A percentile compares a stretch with the other conserved stretches of the same genome.
Evolutionary conservation across 176 grass and related monocot genomes (phyloP).

Genomic region (Cenchrus americanus): DNA sequence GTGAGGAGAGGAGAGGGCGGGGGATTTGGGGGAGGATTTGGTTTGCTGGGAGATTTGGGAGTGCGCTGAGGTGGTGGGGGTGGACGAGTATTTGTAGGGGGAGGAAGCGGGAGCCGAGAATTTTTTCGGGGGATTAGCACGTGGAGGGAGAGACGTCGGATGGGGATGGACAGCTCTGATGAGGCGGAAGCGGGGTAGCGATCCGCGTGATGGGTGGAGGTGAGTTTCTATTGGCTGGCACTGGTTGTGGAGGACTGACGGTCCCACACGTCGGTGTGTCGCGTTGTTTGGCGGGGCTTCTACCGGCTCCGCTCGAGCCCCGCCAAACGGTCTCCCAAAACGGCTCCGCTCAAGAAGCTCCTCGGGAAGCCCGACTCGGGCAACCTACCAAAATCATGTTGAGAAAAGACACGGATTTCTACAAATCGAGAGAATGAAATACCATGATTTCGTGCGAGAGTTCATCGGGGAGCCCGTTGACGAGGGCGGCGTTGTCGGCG

Average conservation of each 20-base stretch:
- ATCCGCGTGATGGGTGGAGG: not conserved
- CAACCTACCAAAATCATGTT: not conserved
- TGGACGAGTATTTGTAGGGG: not conserved
- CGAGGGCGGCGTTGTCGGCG: slow-evolving; percentile 74
- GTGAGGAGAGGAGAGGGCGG: not conserved
- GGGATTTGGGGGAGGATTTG: not conserved
- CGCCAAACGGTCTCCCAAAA: too few species aligned
- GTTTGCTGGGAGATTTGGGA: not conserved
- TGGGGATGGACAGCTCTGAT: not conserved
- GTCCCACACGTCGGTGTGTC: not conserved
- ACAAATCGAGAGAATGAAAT: not conserved
- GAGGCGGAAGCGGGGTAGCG: not conserved
- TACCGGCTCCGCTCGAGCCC: too few species aligned
- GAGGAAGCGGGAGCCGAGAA: not conserved
- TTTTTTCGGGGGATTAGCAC: not conserved
- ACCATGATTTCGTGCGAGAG: slow-evolving; percentile 93
- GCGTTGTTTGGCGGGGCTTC: too few species aligned
- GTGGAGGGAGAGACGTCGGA: slow-evolving; percentile 10
- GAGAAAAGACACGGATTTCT: not conserved
- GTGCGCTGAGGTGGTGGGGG: fast-evolving
- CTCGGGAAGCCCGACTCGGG: too few species aligned
- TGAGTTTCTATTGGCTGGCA: not conserved
- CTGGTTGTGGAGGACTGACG: not conserved
- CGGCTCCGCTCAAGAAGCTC: too few species aligned
- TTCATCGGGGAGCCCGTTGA: slow-evolving; percentile 79